Evolutionary conservation across 257 asterid species (phyloP), one percentile per base, ranked within the genome.

Genomic region (Verbena officinalis): DNA sequence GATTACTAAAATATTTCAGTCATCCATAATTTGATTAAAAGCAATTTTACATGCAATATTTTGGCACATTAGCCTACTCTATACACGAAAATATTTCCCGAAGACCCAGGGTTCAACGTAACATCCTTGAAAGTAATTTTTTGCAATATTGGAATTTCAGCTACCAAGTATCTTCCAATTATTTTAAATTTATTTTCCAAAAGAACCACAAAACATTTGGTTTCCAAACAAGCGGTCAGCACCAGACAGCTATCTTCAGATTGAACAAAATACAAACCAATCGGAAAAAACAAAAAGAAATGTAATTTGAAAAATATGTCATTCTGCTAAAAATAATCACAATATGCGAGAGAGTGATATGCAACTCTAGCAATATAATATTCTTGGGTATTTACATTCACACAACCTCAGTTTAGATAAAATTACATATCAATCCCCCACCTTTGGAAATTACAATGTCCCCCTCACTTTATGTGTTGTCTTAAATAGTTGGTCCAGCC

Each of bases 261-360:
- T 23, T 23, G 9, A 27, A 53, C n/a, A 17, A 36, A 53, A 31
- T 24, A 4, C 12, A 22, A 51, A 17, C 20, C 15, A 58, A 58
- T 3, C 36, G 21, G 9, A 53, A 43, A 9, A 6, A 16, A 21
- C 39, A 50, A 14, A 52, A 53, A 53, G 22, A 45, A 38, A 58
- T 45, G 38, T 13, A 12, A n/a, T 9, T n/a, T n/a, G 45, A 49
- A 14, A 48, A 23, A n/a, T 73, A 61, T 3, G 30, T 53, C 11
- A 30, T 30, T 62, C 6, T 59, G 19, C 44, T 38, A 20, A 30
- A 1, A 33, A 38, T 49, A 57, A 56, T 19, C 31, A 21, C 4
- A 20, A 56, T 64, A 8, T 19, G 14, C 22, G 53, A n/a, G n/a
- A 62, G 38, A 55, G 22, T 23, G 34, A 57, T 10, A 48, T 36